Evolutionary conservation across 2,329 filamentous ascomycete species (phyloP), one percentile per base, ranked within the genome.

Genomic region (Bipolaris gigantea): DNA sequence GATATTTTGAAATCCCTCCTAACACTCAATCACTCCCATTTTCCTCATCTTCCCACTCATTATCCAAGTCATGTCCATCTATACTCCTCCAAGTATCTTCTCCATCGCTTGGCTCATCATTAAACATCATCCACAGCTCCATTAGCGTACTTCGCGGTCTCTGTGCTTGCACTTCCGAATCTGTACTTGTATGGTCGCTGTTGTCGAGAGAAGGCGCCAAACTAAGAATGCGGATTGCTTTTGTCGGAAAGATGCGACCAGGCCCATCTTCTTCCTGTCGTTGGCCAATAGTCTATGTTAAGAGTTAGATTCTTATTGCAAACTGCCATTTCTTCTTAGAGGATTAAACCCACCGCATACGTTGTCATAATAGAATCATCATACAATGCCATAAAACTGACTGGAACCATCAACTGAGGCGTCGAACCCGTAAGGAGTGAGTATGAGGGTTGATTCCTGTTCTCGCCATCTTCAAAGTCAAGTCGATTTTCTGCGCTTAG

Each of bases 311-410:
- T 16, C 1, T 16, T 7, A 1, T 33, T 38, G n/a, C 15, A 23
- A 16, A 0, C 16, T 16, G 4, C 1, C 3, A 4, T n/a, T 3
- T 15, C 9, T 30, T 32, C 5, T 16, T 8, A 1, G 13, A 33
- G 11, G 4, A 10, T 4, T 3, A 8, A 13, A 25, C 18, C 2
- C 45, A 51, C 52, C 5, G 52, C 42, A 18, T 55, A 55, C 4
- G 52, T 55, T 10, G 52, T 42, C 52, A 55, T 55, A n/a, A 55
- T 46, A 11, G 41, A 42, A 18, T 55, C 52, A 1, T 55, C 48
- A 30, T 23, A 55, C 2, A 55, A 16, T 2, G 48, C 35, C 52
- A 55, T 55, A 5, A 45, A 55, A 15, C 52, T 55, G 5, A 55
- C 48, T 2, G 52, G 52, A 9, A 45, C 35, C 6, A 48, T 27